These are phyloP conservation scores for Cercospora zeina DNA, from an alignment of 2,329 filamentous ascomycete genomes.

Conservation along the genomic window DNA sequence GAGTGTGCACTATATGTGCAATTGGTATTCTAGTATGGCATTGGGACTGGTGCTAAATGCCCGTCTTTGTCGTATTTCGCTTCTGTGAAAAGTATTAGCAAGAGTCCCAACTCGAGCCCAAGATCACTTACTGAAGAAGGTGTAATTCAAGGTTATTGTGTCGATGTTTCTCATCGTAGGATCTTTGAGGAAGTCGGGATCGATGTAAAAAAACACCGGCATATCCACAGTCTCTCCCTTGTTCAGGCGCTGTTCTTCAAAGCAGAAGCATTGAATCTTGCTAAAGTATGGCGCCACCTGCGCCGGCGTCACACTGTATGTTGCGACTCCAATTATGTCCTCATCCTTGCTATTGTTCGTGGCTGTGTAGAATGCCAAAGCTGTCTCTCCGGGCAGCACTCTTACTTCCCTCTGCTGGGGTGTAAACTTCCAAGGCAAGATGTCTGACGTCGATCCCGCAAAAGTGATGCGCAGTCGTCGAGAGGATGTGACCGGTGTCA, in stretches of 20 bases:
- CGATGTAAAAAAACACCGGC: conserved; percentile 99
- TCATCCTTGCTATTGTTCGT: conserved; percentile 79
- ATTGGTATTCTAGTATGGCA: conserved; percentile 25
- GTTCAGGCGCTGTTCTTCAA: conserved; percentile 90
- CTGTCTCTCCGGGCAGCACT: conserved; percentile 93
- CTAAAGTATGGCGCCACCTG: conserved; percentile 97
- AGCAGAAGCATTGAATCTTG: conserved; percentile 99
- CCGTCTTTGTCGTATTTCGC: conserved; percentile 83
- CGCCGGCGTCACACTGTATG: conserved; percentile 92
- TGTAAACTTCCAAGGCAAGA: conserved; percentile 94
- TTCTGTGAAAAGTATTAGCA: conserved; percentile 61
- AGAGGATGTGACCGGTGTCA: conserved; percentile 76
- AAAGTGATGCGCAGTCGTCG: conserved; percentile 93
- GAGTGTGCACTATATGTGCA: not conserved
- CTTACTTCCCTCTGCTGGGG: conserved; percentile 96
- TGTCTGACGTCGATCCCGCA: conserved; percentile 90
- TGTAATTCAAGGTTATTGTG: conserved; percentile 94
- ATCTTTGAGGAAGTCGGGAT: conserved; percentile 91
- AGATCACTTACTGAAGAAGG: conserved; percentile 88
- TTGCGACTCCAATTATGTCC: conserved; percentile 97
- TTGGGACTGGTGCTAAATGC: conserved; percentile 60
- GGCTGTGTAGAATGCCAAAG: conserved; percentile 94
- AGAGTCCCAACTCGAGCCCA: no score
- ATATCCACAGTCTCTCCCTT: conserved; percentile 98
- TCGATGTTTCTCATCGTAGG: conserved; percentile 90